Evolutionary conservation across 768 basidiomycete genomes (phyloP).

Genomic region (Mycena rebaudengoi): DNA sequence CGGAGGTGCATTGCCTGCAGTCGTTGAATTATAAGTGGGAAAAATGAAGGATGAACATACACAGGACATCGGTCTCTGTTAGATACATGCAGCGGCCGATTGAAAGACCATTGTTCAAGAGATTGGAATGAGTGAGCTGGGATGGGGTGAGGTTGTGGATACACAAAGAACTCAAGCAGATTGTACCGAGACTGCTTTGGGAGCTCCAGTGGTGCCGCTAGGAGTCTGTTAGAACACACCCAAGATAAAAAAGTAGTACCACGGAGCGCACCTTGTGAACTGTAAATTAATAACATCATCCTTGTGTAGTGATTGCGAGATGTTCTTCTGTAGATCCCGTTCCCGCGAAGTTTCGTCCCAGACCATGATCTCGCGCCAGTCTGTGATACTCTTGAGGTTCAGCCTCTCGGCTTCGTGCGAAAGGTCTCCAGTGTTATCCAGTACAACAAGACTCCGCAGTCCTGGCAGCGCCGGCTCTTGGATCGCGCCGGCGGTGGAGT

Average conservation of each 20-base stretch:
- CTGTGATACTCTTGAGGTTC: slow-evolving; percentile 60
- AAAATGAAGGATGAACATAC: slow-evolving; percentile 46
- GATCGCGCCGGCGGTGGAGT: slow-evolving; percentile 60
- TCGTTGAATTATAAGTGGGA: background rate
- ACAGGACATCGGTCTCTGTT: slow-evolving; percentile 70
- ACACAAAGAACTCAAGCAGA: slow-evolving; percentile 10
- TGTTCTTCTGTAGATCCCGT: slow-evolving; percentile 50
- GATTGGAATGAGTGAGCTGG: slow-evolving; percentile 80
- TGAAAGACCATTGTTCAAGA: slow-evolving; percentile 79
- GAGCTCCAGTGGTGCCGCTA: slow-evolving; percentile 83
- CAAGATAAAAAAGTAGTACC: background rate
- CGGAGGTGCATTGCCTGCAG: slow-evolving; percentile 81
- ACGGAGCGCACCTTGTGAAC: slow-evolving; percentile 74
- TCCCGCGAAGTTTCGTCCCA: slow-evolving; percentile 68
- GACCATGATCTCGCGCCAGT: slow-evolving; percentile 77
- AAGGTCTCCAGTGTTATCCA: slow-evolving; percentile 64
- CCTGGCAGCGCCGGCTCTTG: slow-evolving; percentile 66
- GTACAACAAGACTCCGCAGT: slow-evolving; percentile 69
- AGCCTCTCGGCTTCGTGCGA: slow-evolving; percentile 47
- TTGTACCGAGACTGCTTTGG: slow-evolving; percentile 86
- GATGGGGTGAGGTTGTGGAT: background rate
- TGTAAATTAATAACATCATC: slow-evolving; percentile 86
- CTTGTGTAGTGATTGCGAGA: slow-evolving; percentile 50
- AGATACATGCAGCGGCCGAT: slow-evolving; percentile 79
- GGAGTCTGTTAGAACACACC: background rate